A percentile compares a stretch with the other conserved stretches of the same genome.
Evolutionary conservation across 805 yeast genomes (phyloP).

Genomic region (Barnettozyma wickerhamii): DNA sequence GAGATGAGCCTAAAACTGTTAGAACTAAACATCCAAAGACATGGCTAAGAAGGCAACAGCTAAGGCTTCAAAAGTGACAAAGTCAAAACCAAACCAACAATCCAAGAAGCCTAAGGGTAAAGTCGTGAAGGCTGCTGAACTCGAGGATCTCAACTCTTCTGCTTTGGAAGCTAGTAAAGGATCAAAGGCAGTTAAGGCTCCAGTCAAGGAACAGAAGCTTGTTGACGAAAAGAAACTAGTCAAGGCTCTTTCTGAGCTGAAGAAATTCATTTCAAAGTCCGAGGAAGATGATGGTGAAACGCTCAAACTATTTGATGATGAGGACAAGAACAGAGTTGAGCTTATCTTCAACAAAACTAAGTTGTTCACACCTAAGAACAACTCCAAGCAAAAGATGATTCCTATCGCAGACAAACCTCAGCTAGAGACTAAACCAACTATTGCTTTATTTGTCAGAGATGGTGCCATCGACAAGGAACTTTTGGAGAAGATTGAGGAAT

Average conservation of each 20-base stretch:
- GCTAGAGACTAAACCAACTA: constrained; percentile 36
- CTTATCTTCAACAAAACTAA: constrained; percentile 64
- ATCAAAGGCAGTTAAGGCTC: constrained; percentile 7
- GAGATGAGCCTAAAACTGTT: constrained; percentile 14
- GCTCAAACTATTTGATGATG: constrained; percentile 55
- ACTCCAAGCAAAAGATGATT: constrained; percentile 34
- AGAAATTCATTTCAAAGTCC: constrained; percentile 46
- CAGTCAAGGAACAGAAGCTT: neutral
- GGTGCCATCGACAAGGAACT: constrained; percentile 34
- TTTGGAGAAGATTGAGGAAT: constrained; percentile 25
- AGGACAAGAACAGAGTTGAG: constrained; percentile 41
- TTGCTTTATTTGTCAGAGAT: constrained; percentile 72
- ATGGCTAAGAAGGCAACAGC: constrained; percentile 9
- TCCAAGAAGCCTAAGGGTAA: constrained; percentile 26
- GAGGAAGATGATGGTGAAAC: constrained; percentile 32
- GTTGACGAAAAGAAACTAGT: constrained; percentile 31
- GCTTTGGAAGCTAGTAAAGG: constrained; percentile 8
- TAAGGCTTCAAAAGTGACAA: constrained; percentile 14
- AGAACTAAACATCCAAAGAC: too few species aligned
- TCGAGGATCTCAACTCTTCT: constrained; percentile 15
- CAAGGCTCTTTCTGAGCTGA: constrained; percentile 63
- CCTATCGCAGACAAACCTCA: constrained; percentile 37
- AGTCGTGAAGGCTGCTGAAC: constrained; percentile 21
- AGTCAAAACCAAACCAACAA: constrained; percentile 17
- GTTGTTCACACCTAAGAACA: constrained; percentile 53